Conservation (phyloP, 1,139 yeast genomes). For the Cylindricascospora bacillispora region DNA sequence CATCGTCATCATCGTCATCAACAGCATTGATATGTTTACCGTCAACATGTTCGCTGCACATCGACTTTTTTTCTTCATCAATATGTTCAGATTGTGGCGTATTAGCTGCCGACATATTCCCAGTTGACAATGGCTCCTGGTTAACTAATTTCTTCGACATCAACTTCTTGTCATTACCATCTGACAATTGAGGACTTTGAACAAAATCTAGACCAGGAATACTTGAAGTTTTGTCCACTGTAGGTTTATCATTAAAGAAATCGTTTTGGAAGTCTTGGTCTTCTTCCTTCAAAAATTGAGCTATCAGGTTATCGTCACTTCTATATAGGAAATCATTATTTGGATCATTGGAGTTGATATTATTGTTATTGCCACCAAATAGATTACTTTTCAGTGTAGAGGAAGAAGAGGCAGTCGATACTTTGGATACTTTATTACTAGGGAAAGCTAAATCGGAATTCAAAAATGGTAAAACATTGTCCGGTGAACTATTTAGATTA, state of each 20-base stretch:
- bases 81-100: not conserved
- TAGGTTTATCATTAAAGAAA: slow-evolving; percentile 1
- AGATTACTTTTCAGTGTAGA: too few relatives aligned
- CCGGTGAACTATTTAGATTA: not conserved
- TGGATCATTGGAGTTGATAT: slow-evolving; percentile 3
- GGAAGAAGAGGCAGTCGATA: not conserved
- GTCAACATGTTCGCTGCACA: slow-evolving; percentile 6
- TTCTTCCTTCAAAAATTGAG: slow-evolving; percentile 6
- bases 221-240: slow-evolving; percentile 5
- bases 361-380: too few relatives aligned
- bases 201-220: slow-evolving; percentile 5
- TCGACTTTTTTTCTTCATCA: not conserved
- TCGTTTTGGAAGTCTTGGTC: not conserved
- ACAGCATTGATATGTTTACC: slow-evolving; percentile 1
- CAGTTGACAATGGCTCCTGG: slow-evolving; percentile 15
- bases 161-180: not conserved
- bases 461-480: slow-evolving; percentile 9
- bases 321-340: not conserved
- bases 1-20: slow-evolving; percentile 6
- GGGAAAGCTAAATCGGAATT: slow-evolving; percentile 18
- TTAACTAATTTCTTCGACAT: slow-evolving; percentile 7
- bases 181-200: not conserved
- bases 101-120: not conserved
- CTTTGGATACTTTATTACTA: too few relatives aligned
- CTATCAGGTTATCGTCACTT: slow-evolving; percentile 3